A percentile compares a stretch with the other conserved stretches of the same genome.
phyloP scores from a whole-genome alignment of 1,284 basidiomycete genomes.

The Apiotrichum brassicae region DNA sequence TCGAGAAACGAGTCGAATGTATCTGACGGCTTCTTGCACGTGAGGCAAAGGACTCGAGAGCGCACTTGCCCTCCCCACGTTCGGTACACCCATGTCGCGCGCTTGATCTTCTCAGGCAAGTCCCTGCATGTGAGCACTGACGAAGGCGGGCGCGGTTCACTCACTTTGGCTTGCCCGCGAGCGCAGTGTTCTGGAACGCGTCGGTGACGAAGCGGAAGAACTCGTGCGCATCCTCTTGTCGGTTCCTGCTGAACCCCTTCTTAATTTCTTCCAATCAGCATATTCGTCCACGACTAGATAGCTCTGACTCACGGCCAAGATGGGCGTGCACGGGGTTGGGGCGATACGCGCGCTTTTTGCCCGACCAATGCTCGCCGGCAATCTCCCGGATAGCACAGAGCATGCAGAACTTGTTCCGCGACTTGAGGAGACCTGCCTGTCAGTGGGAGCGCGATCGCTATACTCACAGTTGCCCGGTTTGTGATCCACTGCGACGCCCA shows the following conservation, averaged over 20 bases:
- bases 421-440: conserved; percentile 2
- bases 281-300: too few relatives aligned
- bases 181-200: conserved; percentile 76
- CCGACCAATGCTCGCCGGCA: conserved; percentile 27
- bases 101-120: conserved; percentile 68
- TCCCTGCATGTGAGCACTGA: conserved; percentile 52
- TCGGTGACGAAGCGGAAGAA: conserved; percentile 94
- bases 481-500: conserved; percentile 63
- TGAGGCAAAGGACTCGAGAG: conserved; percentile 83
- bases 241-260: conserved; percentile 78
- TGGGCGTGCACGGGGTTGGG: conserved; percentile 61
- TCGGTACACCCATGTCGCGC: conserved; percentile 89
- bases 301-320: conserved; percentile 57
- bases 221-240: conserved; percentile 98
- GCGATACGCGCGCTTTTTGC: conserved; percentile 38
- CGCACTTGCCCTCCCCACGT: conserved; percentile 89
- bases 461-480: conserved; percentile 43
- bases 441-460: neutral
- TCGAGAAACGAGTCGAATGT: conserved; percentile 95
- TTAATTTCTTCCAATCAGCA: conserved; percentile 82
- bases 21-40: conserved; percentile 83
- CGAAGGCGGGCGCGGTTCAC: neutral
- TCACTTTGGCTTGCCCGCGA: conserved; percentile 65
- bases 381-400: conserved; percentile 58
- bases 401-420: conserved; percentile 62